Percentiles rank a stretch among this genome's conserved stretches.
Evolutionary conservation across 2,329 filamentous ascomycete species (phyloP).

Genomic region (Cyphellophora europaea): DNA sequence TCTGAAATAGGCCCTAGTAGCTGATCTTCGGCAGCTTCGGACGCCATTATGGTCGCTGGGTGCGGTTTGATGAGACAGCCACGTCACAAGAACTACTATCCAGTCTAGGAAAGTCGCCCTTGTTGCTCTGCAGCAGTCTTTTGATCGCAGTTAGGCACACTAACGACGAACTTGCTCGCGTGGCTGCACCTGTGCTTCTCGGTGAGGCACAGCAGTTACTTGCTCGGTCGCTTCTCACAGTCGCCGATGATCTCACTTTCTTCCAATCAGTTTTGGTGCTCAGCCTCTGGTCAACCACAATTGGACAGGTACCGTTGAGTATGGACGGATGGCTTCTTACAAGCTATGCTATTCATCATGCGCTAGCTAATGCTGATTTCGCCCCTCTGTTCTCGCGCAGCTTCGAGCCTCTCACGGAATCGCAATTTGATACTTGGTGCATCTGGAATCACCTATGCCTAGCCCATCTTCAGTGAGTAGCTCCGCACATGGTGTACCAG

Average conservation of each 20-base stretch:
- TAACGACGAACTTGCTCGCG: not conserved
- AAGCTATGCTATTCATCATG: conserved; percentile 35
- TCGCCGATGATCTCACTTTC: conserved; percentile 19
- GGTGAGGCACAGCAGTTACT: not conserved
- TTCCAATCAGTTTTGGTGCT: conserved; percentile 35
- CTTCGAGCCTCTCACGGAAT: conserved; percentile 12
- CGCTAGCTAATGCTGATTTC: conserved; percentile 29
- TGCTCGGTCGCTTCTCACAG: not conserved
- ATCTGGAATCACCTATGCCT: conserved; percentile 38
- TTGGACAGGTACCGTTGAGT: conserved; percentile 33
- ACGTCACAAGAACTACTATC: not conserved
- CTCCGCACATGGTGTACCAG: no score
- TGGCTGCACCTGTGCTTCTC: not conserved
- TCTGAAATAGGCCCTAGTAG: not conserved
- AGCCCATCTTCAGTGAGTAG: conserved; percentile 30
- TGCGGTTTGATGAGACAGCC: not conserved
- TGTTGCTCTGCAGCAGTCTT: not conserved
- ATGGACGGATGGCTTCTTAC: conserved; percentile 38
- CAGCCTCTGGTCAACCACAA: conserved; percentile 37
- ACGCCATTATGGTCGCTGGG: not conserved
- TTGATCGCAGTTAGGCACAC: not conserved
- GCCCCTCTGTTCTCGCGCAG: conserved; percentile 7
- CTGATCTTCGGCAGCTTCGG: not conserved
- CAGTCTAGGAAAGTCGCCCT: not conserved
- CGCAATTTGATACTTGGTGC: conserved; percentile 23